Percentiles rank a stretch among this genome's conserved stretches.
Conservation (phyloP, 441 rosid genomes). For the Brassica balearica region DNA sequence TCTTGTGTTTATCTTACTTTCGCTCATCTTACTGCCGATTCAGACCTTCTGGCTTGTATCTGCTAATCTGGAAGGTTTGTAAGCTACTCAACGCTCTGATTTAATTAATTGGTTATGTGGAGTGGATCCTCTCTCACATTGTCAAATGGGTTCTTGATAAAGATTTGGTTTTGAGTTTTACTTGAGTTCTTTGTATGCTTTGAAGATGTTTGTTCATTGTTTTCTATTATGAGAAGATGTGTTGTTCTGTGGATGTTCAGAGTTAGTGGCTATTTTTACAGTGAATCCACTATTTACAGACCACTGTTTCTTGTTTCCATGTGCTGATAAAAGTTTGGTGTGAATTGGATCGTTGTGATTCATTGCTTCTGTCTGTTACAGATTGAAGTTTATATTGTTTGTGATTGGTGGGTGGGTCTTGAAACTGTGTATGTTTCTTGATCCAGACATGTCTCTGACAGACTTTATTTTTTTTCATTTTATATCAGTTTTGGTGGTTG, state of each 20-base stretch:
- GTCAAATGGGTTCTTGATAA: neutral
- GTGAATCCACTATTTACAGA: slow-evolving; percentile 28
- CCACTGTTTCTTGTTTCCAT: slow-evolving; percentile 29
- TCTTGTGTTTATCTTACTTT: slow-evolving; percentile 45
- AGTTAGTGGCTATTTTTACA: slow-evolving; percentile 11
- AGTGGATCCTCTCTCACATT: neutral
- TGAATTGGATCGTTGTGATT: neutral
- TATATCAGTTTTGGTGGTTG: neutral
- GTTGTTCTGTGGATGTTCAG: slow-evolving; percentile 3
- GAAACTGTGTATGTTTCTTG: neutral
- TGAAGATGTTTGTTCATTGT: neutral
- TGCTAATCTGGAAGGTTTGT: slow-evolving; percentile 86
- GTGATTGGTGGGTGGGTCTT: neutral
- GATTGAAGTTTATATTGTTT: slow-evolving; percentile 8
- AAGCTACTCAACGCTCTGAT: slow-evolving; percentile 4
- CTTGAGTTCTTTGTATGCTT: neutral
- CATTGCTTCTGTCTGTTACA: slow-evolving; percentile 5
- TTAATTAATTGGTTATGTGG: neutral
- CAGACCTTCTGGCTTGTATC: slow-evolving; percentile 48
- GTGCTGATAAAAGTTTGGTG: neutral
- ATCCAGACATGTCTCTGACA: slow-evolving; percentile 18
- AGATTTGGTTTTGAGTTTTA: neutral
- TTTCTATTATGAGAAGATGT: neutral
- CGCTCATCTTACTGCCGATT: slow-evolving; percentile 53
- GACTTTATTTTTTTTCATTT: slow-evolving; percentile 7